Evolutionary conservation across 2,329 filamentous ascomycete species (phyloP).

Genomic region (Cryphonectria japonica): DNA sequence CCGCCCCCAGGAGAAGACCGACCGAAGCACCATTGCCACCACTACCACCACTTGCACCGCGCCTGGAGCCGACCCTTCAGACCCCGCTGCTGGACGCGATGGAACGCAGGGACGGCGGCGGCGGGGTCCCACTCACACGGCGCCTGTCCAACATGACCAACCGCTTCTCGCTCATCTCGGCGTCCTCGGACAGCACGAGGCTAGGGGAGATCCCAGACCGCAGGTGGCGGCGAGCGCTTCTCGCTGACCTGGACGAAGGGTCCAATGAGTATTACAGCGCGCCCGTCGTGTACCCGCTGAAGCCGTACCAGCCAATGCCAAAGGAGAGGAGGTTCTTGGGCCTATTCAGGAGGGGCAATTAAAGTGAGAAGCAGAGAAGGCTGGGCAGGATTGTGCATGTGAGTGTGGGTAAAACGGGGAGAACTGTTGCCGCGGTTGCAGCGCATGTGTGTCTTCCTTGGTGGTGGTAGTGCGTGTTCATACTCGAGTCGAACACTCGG

Average conservation of each 20-base stretch:
- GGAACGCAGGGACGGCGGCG: constrained; percentile 1
- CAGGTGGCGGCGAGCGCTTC: constrained; percentile 32
- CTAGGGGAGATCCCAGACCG: constrained; percentile 41
- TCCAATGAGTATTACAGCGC: constrained; percentile 39
- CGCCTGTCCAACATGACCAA: constrained; percentile 28
- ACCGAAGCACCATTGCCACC: background rate
- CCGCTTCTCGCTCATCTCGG: constrained; percentile 38
- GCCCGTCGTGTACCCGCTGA: constrained; percentile 38
- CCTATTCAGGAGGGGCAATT: constrained; percentile 34
- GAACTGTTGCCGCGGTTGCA: background rate
- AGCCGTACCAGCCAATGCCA: constrained; percentile 36
- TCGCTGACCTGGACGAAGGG: constrained; percentile 25
- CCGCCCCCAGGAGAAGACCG: background rate
- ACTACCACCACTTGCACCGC: constrained; percentile 6
- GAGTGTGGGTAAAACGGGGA: background rate
- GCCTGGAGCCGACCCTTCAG: constrained; percentile 6
- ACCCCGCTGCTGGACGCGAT: constrained; percentile 25
- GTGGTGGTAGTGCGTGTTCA: background rate
- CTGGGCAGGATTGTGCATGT: too few relatives aligned
- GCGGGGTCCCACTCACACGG: background rate
- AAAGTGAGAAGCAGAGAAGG: background rate
- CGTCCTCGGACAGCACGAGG: constrained; percentile 41
- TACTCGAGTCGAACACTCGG: background rate
- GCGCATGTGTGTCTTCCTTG: background rate
- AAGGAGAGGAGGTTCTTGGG: constrained; percentile 37